Conservation (phyloP, 2,329 filamentous ascomycete species). For the Calonectria pseudoreteaudii region DNA sequence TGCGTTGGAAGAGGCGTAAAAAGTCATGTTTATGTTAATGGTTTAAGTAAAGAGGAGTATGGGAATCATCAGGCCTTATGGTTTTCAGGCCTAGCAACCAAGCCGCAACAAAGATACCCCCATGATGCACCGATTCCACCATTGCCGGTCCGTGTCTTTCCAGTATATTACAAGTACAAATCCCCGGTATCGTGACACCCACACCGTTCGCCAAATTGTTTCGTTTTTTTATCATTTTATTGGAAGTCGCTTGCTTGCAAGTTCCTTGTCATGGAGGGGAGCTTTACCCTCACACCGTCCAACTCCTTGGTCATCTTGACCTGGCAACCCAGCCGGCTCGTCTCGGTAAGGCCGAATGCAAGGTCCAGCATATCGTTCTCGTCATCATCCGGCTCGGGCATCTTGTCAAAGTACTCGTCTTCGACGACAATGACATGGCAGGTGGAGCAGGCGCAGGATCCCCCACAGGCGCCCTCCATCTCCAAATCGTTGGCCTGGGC, state of each 20-base stretch:
- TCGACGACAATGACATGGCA: constrained; percentile 89
- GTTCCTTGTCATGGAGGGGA: constrained; percentile 96
- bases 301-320: constrained; percentile 91
- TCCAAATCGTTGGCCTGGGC: constrained; percentile 95
- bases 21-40: constrained; percentile 25
- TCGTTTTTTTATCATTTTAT: constrained; percentile 32
- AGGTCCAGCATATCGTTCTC: constrained; percentile 93
- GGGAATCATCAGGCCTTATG: constrained; percentile 42
- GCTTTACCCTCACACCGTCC: constrained; percentile 84
- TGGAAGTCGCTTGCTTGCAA: constrained; percentile 94
- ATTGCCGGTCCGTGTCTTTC: constrained; percentile 37
- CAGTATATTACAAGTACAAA: constrained; percentile 46
- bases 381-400: constrained; percentile 82
- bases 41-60: constrained; percentile 42
- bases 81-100: constrained; percentile 40
- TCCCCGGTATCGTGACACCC: constrained; percentile 33
- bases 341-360: constrained; percentile 91
- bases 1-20: constrained; percentile 67
- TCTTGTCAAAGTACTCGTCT: constrained; percentile 80
- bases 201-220: constrained; percentile 17
- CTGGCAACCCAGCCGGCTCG: constrained; percentile 86
- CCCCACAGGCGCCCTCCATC: constrained; percentile 98
- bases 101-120: constrained; percentile 47
- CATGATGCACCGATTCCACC: constrained; percentile 43
- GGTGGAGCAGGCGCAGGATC: constrained; percentile 92